phyloP scores from a whole-genome alignment of 140 eudicot species.

The Oenanthe javanica region DNA sequence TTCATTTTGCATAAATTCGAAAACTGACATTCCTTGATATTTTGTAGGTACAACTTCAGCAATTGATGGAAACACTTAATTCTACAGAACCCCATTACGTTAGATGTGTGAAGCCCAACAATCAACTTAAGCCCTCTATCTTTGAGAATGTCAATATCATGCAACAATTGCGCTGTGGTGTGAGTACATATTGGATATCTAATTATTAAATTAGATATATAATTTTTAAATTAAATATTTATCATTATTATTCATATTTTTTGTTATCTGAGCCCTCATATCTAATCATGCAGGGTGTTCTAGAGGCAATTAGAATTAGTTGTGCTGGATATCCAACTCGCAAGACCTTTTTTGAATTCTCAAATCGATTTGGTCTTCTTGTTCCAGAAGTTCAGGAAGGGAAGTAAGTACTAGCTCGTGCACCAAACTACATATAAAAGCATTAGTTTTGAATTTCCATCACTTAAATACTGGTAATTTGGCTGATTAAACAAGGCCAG shows the following conservation, averaged over 20 bases:
- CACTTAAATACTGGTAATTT: background rate
- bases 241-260: background rate
- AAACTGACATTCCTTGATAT: slow-evolving; percentile 14
- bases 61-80: slow-evolving; percentile 85
- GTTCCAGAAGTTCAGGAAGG: slow-evolving; percentile 73
- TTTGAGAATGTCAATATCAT: slow-evolving; percentile 87
- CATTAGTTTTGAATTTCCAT: background rate
- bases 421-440: background rate
- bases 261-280: background rate
- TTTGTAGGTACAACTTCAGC: slow-evolving; percentile 86
- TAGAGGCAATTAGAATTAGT: slow-evolving; percentile 98
- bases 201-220: background rate
- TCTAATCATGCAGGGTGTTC: slow-evolving; percentile 64
- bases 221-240: too few relatives aligned
- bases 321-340: slow-evolving; percentile 99
- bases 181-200: slow-evolving; percentile 37
- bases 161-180: slow-evolving; percentile 99
- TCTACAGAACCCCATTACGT: slow-evolving; percentile 94
- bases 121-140: slow-evolving; percentile 76
- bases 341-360: slow-evolving; percentile 68
- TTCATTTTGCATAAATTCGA: slow-evolving; percentile 7
- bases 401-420: slow-evolving; percentile 45
- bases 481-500: background rate
- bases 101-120: slow-evolving; percentile 98
- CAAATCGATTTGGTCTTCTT: slow-evolving; percentile 74